Evolutionary conservation across 305 asterid genomes (phyloP).

Genomic region (Fraxinus sp.): DNA sequence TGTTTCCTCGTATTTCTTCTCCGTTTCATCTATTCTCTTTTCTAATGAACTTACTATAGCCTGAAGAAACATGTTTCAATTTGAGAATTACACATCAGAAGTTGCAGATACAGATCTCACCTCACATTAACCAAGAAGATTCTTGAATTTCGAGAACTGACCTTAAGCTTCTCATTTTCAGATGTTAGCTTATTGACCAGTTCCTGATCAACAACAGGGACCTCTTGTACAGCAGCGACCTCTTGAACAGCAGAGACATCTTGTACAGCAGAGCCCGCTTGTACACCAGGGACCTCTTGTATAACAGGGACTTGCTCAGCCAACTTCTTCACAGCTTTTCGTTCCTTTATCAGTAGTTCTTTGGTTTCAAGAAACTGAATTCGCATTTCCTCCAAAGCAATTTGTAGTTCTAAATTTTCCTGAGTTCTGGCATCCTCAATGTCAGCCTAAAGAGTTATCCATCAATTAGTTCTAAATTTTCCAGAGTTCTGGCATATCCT

Average conservation of each 20-base stretch:
- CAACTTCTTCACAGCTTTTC: slow-evolving; percentile 29
- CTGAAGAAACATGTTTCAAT: slow-evolving; percentile 42
- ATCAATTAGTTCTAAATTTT: background rate
- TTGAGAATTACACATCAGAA: slow-evolving; percentile 25
- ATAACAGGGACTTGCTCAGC: slow-evolving; percentile 27
- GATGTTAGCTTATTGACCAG: slow-evolving; percentile 49
- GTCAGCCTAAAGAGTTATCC: slow-evolving; percentile 34
- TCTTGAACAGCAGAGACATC: slow-evolving; percentile 27
- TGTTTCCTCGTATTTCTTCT: slow-evolving; percentile 66
- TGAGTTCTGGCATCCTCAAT: slow-evolving; percentile 46
- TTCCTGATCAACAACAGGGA: slow-evolving; percentile 50
- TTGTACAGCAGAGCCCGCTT: slow-evolving; percentile 25
- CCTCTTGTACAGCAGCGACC: slow-evolving; percentile 26
- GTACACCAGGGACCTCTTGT: slow-evolving; percentile 25
- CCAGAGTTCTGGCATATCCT: background rate
- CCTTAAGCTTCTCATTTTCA: slow-evolving; percentile 85
- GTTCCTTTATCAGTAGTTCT: slow-evolving; percentile 32
- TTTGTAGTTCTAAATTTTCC: slow-evolving; percentile 42
- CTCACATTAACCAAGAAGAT: slow-evolving; percentile 8
- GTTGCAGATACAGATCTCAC: slow-evolving; percentile 22
- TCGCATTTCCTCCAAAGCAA: slow-evolving; percentile 45
- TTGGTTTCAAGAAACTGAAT: slow-evolving; percentile 34
- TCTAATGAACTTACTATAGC: slow-evolving; percentile 62
- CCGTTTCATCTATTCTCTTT: slow-evolving; percentile 65
- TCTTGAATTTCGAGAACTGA: slow-evolving; percentile 25